Base-by-base conservation (phyloP, 2,329 filamentous ascomycete species). In the Didymella sp. region DNA sequence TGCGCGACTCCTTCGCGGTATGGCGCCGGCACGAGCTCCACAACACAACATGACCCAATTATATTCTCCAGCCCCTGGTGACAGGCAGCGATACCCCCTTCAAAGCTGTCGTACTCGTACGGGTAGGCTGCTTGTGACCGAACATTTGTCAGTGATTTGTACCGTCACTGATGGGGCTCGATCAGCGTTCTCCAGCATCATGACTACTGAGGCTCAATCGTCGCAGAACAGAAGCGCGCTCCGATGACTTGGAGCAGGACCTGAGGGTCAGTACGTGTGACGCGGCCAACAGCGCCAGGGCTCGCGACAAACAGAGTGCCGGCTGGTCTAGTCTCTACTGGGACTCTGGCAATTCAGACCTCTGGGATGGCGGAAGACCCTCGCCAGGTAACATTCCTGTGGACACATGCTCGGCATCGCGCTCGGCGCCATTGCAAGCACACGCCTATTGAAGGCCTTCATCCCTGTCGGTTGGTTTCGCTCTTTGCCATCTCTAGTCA, bases 371-470 rank as follows among this genome's bases (percentile, higher is more conserved):
- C 15, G 80, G 80, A 19, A 71, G 73, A 33, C 80, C 83, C 28
- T 84, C 81, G 42, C 84, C 84, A 37, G 28, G 54, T 59, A 13
- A 44, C 27, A 12, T 62, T 67, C n/a, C 31, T 64, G 9, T 56
- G 54, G 8, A 49, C 51, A 15, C 48, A 62, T 17, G 11, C 50
- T 63, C 13, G 22, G 69, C 78, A 43, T 78, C 77, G 13, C 52
- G 30, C 28, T 62, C 19, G 33, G 41, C 19, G 51, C 37, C 9
- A 43, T 19, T 19, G 33, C 33, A 37, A 17, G 58, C 40, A 56
- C 55, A 64, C 73, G 33, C 68, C 78, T 67, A 59, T 84, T 83
- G 66, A 80, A 78, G 58, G 91, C 89, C 2, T 79, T 95, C n/a
- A 89, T 96, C 0, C 89, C 91, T 1, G 66, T 66, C 56, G 17